Evolutionary conservation across 2,329 filamentous ascomycete species (phyloP).

Genomic region (Tolypocladium album): DNA sequence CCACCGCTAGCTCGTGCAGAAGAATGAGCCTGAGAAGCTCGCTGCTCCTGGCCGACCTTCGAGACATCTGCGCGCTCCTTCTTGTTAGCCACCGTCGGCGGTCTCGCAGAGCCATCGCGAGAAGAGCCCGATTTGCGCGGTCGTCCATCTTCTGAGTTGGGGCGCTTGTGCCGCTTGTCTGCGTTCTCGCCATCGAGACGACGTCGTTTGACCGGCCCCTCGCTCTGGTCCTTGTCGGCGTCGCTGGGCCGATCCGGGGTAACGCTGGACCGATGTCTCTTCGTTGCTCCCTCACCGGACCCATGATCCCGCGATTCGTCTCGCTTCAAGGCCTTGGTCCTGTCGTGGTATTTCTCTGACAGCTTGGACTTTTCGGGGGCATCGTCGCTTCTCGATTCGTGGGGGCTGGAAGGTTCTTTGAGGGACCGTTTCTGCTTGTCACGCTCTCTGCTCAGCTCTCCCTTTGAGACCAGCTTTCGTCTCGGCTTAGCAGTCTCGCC

Average conservation of each 20-base stretch:
- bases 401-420: constrained; percentile 42
- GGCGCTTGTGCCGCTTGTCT: constrained; percentile 35
- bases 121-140: constrained; percentile 29
- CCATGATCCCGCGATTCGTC: constrained; percentile 49
- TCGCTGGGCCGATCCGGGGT: constrained; percentile 44
- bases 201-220: constrained; percentile 43
- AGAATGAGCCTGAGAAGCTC: constrained; percentile 29
- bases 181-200: constrained; percentile 43
- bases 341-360: constrained; percentile 47
- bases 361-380: constrained; percentile 33
- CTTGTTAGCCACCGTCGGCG: constrained; percentile 18
- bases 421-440: constrained; percentile 45
- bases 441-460: constrained; percentile 48
- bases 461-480: constrained; percentile 53
- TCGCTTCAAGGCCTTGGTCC: constrained; percentile 49
- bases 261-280: constrained; percentile 47
- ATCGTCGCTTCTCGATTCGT: constrained; percentile 39
- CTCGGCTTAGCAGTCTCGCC: constrained; percentile 48
- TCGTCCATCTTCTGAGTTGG: constrained; percentile 34
- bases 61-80: constrained; percentile 31
- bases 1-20: constrained; percentile 26
- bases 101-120: constrained; percentile 27
- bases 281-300: constrained; percentile 40
- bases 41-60: constrained; percentile 24
- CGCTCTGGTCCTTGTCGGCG: constrained; percentile 40